Percentiles rank a stretch among this genome's conserved stretches.
Evolutionary conservation across 169 alveolate genomes (phyloP).

Genomic region (Cryptosporidium sp.): DNA sequence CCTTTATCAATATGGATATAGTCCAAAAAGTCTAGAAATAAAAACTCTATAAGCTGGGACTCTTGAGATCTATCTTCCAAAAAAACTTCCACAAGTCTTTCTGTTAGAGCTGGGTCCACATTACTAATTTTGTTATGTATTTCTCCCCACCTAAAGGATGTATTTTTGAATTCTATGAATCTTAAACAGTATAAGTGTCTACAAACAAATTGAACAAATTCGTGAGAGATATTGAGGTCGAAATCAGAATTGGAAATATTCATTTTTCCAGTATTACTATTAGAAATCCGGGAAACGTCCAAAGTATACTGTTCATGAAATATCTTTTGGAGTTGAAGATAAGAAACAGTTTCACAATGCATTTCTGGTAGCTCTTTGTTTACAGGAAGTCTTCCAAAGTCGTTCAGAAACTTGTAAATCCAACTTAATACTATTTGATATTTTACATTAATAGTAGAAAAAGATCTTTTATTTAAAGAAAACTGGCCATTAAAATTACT

Average conservation of each 20-base stretch:
- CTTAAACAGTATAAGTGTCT: conserved; percentile 26
- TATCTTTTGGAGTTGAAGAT: conserved; percentile 31
- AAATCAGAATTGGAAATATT: neutral
- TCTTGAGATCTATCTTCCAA: neutral
- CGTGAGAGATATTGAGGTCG: neutral
- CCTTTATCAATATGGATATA: neutral
- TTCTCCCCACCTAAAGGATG: neutral
- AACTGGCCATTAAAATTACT: neutral
- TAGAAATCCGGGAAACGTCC: neutral
- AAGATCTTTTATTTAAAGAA: neutral
- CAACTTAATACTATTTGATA: conserved; percentile 10
- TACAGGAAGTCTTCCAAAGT: conserved; percentile 32
- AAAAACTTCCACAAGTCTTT: conserved; percentile 10
- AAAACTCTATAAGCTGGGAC: neutral
- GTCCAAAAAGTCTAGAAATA: neutral
- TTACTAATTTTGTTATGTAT: neutral
- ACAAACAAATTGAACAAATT: conserved; percentile 40
- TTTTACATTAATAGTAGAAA: neutral
- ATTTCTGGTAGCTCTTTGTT: conserved; percentile 52
- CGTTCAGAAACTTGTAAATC: conserved; percentile 2
- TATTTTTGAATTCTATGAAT: neutral
- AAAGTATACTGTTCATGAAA: conserved; percentile 17
- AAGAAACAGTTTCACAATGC: conserved; percentile 12
- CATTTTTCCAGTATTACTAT: neutral
- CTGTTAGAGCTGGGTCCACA: neutral